Conservation (phyloP, 768 basidiomycete genomes). For the Tricholoma hemisulphureum region DNA sequence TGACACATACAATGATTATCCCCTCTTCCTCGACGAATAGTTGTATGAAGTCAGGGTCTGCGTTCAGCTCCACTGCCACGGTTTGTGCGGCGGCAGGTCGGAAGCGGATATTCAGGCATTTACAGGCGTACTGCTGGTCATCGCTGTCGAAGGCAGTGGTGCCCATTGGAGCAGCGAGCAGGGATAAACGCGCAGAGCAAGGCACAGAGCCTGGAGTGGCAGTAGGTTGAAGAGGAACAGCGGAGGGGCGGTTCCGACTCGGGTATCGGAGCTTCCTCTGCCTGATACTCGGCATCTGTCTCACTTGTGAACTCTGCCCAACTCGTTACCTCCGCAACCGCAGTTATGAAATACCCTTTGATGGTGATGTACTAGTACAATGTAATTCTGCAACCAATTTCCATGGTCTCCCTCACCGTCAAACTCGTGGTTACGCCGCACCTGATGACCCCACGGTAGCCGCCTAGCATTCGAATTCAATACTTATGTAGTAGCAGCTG, state of each 20-base stretch:
- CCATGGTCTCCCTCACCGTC: neutral
- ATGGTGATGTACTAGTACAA: neutral
- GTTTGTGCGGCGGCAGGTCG: conserved; percentile 34
- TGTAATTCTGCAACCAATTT: neutral
- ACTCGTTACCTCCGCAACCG: conserved; percentile 12
- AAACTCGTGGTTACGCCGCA: neutral
- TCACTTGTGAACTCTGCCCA: conserved; percentile 8
- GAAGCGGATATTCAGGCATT: conserved; percentile 71
- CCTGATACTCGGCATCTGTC: conserved; percentile 11
- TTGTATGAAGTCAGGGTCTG: conserved; percentile 45
- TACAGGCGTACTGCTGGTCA: conserved; percentile 50
- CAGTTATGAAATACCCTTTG: conserved; percentile 1
- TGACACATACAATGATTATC: conserved; percentile 56
- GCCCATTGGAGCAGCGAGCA: conserved; percentile 28
- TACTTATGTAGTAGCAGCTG: neutral
- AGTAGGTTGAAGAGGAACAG: conserved; percentile 21
- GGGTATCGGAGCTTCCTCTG: conserved; percentile 32
- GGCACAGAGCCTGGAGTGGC: conserved; percentile 15
- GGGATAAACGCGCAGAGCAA: conserved; percentile 10
- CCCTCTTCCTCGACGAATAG: conserved; percentile 69
- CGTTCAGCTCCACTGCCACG: conserved; percentile 29
- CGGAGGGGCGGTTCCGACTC: conserved; percentile 39
- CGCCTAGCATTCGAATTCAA: neutral
- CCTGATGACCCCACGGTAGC: neutral
- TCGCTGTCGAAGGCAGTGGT: conserved; percentile 21